phyloP scores from a whole-genome alignment of 2,329 filamentous ascomycete species.

The Ophiognomonia clavigignenti-juglandacearum region DNA sequence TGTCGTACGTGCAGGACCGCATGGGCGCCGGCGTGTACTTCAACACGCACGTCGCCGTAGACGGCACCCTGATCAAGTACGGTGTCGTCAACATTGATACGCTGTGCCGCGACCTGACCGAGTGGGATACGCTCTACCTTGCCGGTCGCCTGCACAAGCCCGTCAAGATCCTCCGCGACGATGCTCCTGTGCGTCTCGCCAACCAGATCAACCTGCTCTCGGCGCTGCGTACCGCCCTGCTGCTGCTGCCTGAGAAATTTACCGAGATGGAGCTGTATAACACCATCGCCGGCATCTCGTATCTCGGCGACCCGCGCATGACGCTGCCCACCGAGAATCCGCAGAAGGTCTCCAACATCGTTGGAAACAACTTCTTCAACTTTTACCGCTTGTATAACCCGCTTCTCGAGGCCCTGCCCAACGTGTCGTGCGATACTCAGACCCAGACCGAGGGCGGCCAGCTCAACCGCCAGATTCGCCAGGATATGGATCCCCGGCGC shows the following conservation, averaged over 20 bases:
- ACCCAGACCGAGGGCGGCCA: conserved; percentile 58
- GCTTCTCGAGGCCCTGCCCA: conserved; percentile 83
- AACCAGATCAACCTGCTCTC: conserved; percentile 96
- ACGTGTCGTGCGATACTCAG: conserved; percentile 70
- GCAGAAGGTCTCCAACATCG: conserved; percentile 90
- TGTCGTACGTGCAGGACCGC: conserved; percentile 79
- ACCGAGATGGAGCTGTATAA: conserved; percentile 84
- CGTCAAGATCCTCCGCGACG: conserved; percentile 93
- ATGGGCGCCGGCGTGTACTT: conserved; percentile 96
- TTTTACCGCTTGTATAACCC: conserved; percentile 90
- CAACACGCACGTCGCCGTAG: conserved; percentile 90
- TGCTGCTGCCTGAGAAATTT: conserved; percentile 79
- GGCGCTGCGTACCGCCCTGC: conserved; percentile 80
- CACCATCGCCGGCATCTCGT: conserved; percentile 88
- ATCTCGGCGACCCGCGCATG: conserved; percentile 97
- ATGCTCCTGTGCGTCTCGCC: conserved; percentile 84
- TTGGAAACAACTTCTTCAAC: conserved; percentile 82
- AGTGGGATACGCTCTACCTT: conserved; percentile 95
- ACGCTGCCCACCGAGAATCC: conserved; percentile 83
- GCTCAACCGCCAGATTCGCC: conserved; percentile 64
- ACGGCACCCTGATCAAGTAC: conserved; percentile 96
- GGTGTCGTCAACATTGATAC: conserved; percentile 94
- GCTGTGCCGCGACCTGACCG: conserved; percentile 75
- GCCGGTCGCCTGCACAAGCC: conserved; percentile 94
- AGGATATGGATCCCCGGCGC: conserved; percentile 89